Evolutionary conservation across 2,329 filamentous ascomycete genomes (phyloP), one percentile per base, ranked within the genome.

Genomic region (Corniculantispora saksenae): DNA sequence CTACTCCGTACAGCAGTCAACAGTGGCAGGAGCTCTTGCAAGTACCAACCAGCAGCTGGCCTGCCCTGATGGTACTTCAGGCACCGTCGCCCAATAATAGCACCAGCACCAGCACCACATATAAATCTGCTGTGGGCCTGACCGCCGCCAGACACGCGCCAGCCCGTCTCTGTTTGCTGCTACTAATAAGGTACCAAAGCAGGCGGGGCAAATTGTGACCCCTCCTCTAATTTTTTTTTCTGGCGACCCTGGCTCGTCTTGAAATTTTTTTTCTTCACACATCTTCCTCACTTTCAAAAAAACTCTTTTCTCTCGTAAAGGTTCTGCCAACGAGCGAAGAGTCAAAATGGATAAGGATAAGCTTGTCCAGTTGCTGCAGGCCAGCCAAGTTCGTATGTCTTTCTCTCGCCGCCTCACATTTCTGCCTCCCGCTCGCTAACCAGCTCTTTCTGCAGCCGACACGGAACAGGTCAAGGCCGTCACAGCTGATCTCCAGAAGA

Each of bases 391-490:
- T 78, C 93, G 92, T 95, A 82, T 82, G 91, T 88, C 59, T 63
- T 58, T 32, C 55, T 17, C 47, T 48, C n/a, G 19, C 17, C 8
- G 48, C 12, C 9, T 19, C 60, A 61, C 63, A 55, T 62, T 65
- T 62, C 62, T 12, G 13, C 48, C 8, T 13, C 8, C 25, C 45
- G 68, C 78, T 38, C 45, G 68, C 78, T 83, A 70, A 82, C 77
- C 6, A 21, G n/a, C n/a, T n/a, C n/a, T 68, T 65, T 69, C 61
- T 72, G 45, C 74, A 97, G 93, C 95, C 76, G 90, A 97, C 80
- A 97, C 93, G 70, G 89, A 92, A 72, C 89, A 89, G 80, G 89
- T 97, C 79, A 96, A 97, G 86, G 88, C 91, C 70, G 93, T 94
- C 68, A 99, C 94, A 21, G 88, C 91, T 66, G 89, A 93, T 73